A percentile compares a stretch with the other conserved stretches of the same genome.
phyloP scores from a whole-genome alignment of 2,329 filamentous ascomycete species.

The Sporothrix curviconia region DNA sequence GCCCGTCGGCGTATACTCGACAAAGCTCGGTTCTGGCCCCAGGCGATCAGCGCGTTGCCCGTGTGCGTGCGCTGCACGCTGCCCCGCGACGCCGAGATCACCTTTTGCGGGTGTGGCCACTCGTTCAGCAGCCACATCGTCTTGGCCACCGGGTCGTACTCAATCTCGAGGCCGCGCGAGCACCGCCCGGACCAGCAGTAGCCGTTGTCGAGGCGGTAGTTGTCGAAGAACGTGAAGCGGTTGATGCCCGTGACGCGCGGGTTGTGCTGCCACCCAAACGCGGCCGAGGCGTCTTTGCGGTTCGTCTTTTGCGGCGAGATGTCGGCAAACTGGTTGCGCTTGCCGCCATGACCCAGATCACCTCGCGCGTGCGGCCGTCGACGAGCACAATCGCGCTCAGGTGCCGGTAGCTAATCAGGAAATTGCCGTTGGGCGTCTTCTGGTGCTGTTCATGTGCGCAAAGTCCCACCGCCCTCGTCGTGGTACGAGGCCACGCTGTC shows the following conservation, averaged over 20 bases:
- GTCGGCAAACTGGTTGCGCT: slow-evolving; percentile 37
- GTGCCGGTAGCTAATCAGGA: slow-evolving; percentile 47
- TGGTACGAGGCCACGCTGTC: slow-evolving; percentile 18
- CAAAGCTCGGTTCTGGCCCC: slow-evolving; percentile 41
- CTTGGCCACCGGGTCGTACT: slow-evolving; percentile 33
- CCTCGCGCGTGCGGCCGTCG: slow-evolving; percentile 35
- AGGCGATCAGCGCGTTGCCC: slow-evolving; percentile 38
- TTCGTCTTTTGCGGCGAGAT: slow-evolving; percentile 19
- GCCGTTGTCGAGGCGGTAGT: slow-evolving; percentile 27
- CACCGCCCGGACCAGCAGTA: slow-evolving; percentile 8
- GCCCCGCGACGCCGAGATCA: slow-evolving; percentile 35
- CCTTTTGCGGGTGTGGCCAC: slow-evolving; percentile 32
- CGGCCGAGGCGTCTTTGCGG: slow-evolving; percentile 25
- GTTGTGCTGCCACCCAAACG: slow-evolving; percentile 45
- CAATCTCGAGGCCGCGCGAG: slow-evolving; percentile 31
- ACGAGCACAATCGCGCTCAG: slow-evolving; percentile 41
- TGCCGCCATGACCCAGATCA: slow-evolving; percentile 49
- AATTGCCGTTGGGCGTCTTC: slow-evolving; percentile 43
- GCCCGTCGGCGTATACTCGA: slow-evolving; percentile 37
- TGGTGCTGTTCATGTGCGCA: slow-evolving; percentile 51
- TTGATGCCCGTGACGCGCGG: slow-evolving; percentile 28
- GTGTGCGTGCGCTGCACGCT: slow-evolving; percentile 28
- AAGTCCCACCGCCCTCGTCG: slow-evolving; percentile 40
- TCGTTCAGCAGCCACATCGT: slow-evolving; percentile 36
- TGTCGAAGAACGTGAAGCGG: slow-evolving; percentile 43